Evolutionary conservation across 192 early-diverging fungal species (phyloP).

Genomic region (Rhizophagus prolifer): DNA sequence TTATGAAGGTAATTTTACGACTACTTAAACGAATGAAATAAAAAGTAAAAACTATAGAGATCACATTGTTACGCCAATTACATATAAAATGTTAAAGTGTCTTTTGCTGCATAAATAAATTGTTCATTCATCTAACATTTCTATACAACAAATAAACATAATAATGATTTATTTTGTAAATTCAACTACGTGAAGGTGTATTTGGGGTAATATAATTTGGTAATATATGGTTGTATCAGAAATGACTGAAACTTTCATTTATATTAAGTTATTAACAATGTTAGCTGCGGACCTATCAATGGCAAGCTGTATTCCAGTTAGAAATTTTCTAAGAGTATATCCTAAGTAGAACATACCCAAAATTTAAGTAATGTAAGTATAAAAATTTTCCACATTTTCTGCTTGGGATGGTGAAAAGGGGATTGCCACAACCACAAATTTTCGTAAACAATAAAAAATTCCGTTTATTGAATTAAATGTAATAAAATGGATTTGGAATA

Average conservation of each 20-base stretch:
- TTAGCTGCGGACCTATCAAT: neutral
- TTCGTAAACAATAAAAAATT: neutral
- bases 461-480: neutral
- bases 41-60: too few species aligned
- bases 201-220: neutral
- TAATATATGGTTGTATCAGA: neutral
- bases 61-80: too few species aligned
- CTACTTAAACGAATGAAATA: too few species aligned
- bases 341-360: neutral
- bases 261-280: neutral
- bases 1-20: too few species aligned
- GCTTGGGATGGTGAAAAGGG: neutral
- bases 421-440: neutral
- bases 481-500: neutral
- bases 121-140: too few species aligned
- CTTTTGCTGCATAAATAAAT: too few species aligned
- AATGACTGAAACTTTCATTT: neutral
- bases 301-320: neutral
- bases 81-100: too few species aligned
- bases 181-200: neutral
- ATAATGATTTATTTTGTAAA: neutral
- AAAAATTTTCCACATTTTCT: neutral
- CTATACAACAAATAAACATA: too few species aligned
- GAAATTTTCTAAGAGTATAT: neutral
- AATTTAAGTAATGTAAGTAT: neutral